Evolutionary conservation across 257 asterid genomes (phyloP).

Genomic region (Vinca minor): DNA sequence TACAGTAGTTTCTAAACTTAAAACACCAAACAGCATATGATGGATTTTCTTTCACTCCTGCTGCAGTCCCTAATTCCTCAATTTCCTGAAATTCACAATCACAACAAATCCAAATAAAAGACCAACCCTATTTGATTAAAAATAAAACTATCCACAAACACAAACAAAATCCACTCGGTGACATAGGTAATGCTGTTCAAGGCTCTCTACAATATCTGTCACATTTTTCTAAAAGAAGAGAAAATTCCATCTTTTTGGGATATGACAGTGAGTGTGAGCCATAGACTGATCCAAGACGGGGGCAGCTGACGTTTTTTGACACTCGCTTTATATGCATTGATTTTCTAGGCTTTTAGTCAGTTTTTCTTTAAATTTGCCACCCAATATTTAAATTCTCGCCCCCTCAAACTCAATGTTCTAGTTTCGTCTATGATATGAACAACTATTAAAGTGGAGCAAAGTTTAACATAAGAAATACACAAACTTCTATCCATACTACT

Average conservation of each 20-base stretch:
- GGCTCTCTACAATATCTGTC: not conserved
- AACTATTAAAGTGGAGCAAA: no score
- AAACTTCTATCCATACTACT: not conserved
- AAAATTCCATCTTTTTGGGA: not conserved
- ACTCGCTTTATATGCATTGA: no score
- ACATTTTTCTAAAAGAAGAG: not conserved
- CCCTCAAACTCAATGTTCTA: no score
- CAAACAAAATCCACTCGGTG: conserved; percentile 3
- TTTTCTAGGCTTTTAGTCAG: no score
- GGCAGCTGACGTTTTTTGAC: no score
- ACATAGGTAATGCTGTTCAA: not conserved
- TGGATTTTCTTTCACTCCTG: conserved; percentile 14
- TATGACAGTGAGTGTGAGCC: not conserved
- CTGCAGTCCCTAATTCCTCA: conserved; percentile 39
- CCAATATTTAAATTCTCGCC: no score
- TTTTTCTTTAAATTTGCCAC: no score
- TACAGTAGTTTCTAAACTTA: conserved; percentile 33
- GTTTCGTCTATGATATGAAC: no score
- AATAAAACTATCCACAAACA: not conserved
- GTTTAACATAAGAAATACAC: no score
- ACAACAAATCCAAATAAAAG: not conserved
- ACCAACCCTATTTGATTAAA: not conserved
- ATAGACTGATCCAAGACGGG: no score
- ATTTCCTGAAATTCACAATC: conserved; percentile 39
- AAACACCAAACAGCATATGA: conserved; percentile 29